A percentile compares a stretch with the other conserved stretches of the same genome.
phyloP scores from a whole-genome alignment of 2,329 filamentous ascomycete genomes.

The Xylariaceae sp. region DNA sequence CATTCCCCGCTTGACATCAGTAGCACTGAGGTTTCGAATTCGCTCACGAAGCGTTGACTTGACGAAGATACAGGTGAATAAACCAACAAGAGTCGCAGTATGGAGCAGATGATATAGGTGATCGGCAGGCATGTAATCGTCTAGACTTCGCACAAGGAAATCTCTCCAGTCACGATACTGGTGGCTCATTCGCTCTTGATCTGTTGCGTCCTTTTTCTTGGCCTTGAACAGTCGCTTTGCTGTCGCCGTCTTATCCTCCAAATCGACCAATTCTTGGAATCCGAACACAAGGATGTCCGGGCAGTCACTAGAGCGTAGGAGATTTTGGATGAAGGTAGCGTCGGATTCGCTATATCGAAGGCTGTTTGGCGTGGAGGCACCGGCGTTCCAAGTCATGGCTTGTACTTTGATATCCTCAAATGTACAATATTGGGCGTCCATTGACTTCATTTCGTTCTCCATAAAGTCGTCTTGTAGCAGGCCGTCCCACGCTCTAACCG shows the following conservation, averaged over 20 bases:
- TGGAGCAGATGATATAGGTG: constrained; percentile 82
- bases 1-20: constrained; percentile 93
- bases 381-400: constrained; percentile 94
- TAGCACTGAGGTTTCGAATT: constrained; percentile 70
- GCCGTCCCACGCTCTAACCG: constrained; percentile 83
- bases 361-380: constrained; percentile 85
- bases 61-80: constrained; percentile 95
- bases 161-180: constrained; percentile 97
- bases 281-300: constrained; percentile 93
- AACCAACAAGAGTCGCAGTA: constrained; percentile 81
- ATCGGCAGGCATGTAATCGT: constrained; percentile 73
- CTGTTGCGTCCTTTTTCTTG: constrained; percentile 68
- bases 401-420: constrained; percentile 77
- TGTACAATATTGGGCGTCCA: constrained; percentile 75
- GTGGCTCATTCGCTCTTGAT: constrained; percentile 89
- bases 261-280: constrained; percentile 96
- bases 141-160: constrained; percentile 73
- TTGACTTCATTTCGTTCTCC: constrained; percentile 80
- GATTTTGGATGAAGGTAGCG: constrained; percentile 71
- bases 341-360: constrained; percentile 67
- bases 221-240: constrained; percentile 94
- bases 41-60: constrained; percentile 71
- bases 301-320: constrained; percentile 68
- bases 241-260: constrained; percentile 95
- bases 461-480: constrained; percentile 91